These are phyloP conservation scores for Letharia lupina DNA, from an alignment of 495 filamentous ascomycete species.

Conservation along the genomic window DNA sequence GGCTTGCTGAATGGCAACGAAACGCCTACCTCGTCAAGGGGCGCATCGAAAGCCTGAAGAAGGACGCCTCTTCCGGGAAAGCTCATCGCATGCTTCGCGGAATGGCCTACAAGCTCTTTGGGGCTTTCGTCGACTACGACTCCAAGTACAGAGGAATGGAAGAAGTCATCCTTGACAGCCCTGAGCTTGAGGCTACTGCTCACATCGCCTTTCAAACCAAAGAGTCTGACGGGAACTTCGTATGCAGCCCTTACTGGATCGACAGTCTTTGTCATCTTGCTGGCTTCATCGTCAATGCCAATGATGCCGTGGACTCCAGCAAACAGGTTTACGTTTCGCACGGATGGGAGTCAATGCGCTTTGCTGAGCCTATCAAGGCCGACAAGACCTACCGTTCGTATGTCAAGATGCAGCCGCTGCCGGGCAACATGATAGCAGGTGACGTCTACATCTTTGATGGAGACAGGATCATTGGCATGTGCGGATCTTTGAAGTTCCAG, in stretches of 20 bases:
- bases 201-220: conserved; percentile 57
- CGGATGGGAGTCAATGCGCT: conserved; percentile 68
- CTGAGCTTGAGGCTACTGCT: conserved; percentile 61
- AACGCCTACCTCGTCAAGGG: conserved; percentile 47
- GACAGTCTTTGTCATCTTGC: conserved; percentile 54
- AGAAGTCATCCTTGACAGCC: conserved; percentile 67
- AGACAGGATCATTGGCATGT: conserved; percentile 47
- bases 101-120: conserved; percentile 72
- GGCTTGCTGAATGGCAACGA: conserved; percentile 47
- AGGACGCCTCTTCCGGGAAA: conserved; percentile 41
- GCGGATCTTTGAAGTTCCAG: conserved; percentile 49
- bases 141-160: conserved; percentile 61
- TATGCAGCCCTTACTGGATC: conserved; percentile 63
- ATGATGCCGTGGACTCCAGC: conserved; percentile 60
- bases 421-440: conserved; percentile 45
- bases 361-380: conserved; percentile 54
- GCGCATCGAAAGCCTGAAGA: conserved; percentile 43
- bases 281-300: conserved; percentile 75
- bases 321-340: conserved; percentile 69
- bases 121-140: conserved; percentile 62
- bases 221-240: conserved; percentile 53
- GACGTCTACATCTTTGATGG: conserved; percentile 61
- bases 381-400: conserved; percentile 63
- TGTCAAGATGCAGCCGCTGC: conserved; percentile 51
- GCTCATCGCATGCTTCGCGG: conserved; percentile 56